These are phyloP conservation scores for Trichoderma endophyticum DNA, from an alignment of 2,329 filamentous ascomycete species.

Conservation along the genomic window DNA sequence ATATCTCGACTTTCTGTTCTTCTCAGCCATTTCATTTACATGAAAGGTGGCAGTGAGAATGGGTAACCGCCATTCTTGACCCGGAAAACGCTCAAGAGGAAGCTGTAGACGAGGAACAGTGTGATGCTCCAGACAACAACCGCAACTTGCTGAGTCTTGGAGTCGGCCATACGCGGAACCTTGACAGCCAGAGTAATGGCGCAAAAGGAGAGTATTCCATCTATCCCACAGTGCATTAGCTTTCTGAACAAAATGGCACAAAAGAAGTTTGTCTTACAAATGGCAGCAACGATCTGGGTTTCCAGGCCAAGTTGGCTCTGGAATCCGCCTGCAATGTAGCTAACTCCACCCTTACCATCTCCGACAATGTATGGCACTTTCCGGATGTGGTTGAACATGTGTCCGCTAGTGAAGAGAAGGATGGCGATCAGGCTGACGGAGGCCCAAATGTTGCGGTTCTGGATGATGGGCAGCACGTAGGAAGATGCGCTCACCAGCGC, in stretches of 20 bases:
- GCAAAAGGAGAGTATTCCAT: conserved; percentile 78
- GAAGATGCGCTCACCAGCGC: conserved; percentile 69
- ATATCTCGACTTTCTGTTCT: not conserved
- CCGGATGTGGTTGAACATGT: conserved; percentile 99
- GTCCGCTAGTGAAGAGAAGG: conserved; percentile 88
- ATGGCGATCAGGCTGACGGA: conserved; percentile 84
- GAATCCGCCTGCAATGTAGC: conserved; percentile 88
- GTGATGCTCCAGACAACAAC: conserved; percentile 76
- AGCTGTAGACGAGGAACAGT: conserved; percentile 84
- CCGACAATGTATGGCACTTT: conserved; percentile 89
- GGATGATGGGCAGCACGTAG: conserved; percentile 75
- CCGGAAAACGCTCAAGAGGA: conserved; percentile 89
- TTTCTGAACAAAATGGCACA: not conserved
- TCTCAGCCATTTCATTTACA: conserved; percentile 36
- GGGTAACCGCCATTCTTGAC: conserved; percentile 94
- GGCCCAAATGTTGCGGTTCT: conserved; percentile 93
- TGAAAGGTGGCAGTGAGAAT: conserved; percentile 89
- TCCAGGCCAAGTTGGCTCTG: conserved; percentile 92
- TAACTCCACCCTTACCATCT: conserved; percentile 80
- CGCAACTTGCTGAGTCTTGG: conserved; percentile 73
- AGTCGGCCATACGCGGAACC: conserved; percentile 80
- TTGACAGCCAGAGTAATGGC: conserved; percentile 89
- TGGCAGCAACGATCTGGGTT: conserved; percentile 88
- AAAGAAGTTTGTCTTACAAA: conserved; percentile 64
- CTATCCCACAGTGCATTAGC: conserved; percentile 38